Conservation (phyloP, 106 monocot species). For the Ottelia alismoides region DNA sequence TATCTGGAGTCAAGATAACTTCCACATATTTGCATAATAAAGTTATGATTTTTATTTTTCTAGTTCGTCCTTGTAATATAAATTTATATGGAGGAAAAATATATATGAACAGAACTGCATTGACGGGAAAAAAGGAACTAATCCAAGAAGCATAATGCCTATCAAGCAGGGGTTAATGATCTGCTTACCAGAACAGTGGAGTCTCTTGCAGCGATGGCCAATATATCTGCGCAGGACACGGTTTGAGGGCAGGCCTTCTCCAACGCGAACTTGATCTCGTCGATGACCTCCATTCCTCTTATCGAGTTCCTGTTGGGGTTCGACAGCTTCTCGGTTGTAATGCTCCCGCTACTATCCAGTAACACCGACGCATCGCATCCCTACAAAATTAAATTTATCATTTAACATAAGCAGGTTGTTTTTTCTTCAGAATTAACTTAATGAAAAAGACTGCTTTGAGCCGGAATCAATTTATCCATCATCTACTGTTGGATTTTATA, state of each 20-base stretch:
- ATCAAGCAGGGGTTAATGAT: no score
- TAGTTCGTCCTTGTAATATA: no score
- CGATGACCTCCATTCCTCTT: constrained; percentile 36
- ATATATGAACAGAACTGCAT: no score
- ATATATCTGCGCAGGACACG: constrained; percentile 38
- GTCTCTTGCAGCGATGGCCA: constrained; percentile 36
- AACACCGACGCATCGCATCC: constrained; percentile 60
- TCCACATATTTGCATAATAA: no score
- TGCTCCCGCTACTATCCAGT: constrained; percentile 25
- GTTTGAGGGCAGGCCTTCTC: constrained; percentile 43
- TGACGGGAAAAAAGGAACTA: no score
- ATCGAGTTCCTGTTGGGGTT: constrained; percentile 31
- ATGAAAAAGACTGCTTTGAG: not conserved
- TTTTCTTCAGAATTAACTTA: not conserved
- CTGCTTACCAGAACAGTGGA: constrained; percentile 43
- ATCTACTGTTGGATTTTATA: no score
- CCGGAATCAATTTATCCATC: not conserved
- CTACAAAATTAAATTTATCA: constrained; percentile 12
- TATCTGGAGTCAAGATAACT: no score
- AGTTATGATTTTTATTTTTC: no score
- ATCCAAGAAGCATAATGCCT: no score
- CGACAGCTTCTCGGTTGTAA: constrained; percentile 44
- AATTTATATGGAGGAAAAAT: no score
- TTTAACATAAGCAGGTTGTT: no score
- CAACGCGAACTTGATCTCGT: constrained; percentile 43